phyloP scores from a whole-genome alignment of 305 asterid genomes.

The Fraxinus velutina region DNA sequence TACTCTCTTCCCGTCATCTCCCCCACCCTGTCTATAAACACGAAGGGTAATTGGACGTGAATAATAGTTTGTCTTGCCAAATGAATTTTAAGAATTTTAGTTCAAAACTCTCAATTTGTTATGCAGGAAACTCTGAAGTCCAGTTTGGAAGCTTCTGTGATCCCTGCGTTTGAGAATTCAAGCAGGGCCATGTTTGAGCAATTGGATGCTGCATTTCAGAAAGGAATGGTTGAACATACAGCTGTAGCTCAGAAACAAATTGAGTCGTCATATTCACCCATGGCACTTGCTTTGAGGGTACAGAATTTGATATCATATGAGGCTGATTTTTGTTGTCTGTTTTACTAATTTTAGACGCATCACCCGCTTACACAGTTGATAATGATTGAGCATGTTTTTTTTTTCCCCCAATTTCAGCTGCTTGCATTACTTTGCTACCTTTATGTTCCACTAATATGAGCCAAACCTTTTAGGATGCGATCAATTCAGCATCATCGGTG shows the following conservation, averaged over 20 bases:
- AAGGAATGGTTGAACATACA: slow-evolving; percentile 81
- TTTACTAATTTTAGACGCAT: not conserved
- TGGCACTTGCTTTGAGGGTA: slow-evolving; percentile 82
- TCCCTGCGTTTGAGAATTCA: slow-evolving; percentile 88
- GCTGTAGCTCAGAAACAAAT: slow-evolving; percentile 66
- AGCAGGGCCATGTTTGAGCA: slow-evolving; percentile 89
- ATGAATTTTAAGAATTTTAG: not conserved
- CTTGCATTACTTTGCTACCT: slow-evolving; percentile 11
- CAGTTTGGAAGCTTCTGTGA: slow-evolving; percentile 66
- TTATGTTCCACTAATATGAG: slow-evolving; percentile 9
- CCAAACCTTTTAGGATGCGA: slow-evolving; percentile 56
- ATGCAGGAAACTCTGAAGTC: slow-evolving; percentile 77
- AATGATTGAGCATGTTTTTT: not conserved
- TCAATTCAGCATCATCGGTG: slow-evolving; percentile 73
- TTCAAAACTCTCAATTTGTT: slow-evolving; percentile 17
- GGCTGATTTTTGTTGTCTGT: not conserved
- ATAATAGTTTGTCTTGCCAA: not conserved
- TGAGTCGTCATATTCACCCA: slow-evolving; percentile 74
- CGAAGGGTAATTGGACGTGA: not conserved
- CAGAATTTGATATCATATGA: not conserved
- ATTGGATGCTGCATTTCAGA: slow-evolving; percentile 76
- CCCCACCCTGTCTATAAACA: not conserved
- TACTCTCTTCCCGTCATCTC: not conserved
- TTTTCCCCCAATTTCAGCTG: not conserved
- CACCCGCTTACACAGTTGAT: not conserved